Evolutionary conservation across 352 stramenopile species (phyloP).

Genomic region (Phytophthora macrochlamydospora): DNA sequence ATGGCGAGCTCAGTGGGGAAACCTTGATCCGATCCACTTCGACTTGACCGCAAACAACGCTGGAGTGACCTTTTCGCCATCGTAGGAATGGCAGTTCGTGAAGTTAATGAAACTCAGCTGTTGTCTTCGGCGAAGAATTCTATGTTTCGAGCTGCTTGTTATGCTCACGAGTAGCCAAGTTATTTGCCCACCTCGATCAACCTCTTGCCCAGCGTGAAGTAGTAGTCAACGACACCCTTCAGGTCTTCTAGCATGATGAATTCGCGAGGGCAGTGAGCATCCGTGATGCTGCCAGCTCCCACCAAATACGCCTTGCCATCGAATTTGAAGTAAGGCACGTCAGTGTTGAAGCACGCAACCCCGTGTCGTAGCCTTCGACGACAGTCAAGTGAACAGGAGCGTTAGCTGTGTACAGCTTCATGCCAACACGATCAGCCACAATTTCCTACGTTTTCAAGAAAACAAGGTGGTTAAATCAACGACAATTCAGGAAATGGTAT

Average conservation of each 20-base stretch:
- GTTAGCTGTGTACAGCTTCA: slow-evolving; percentile 89
- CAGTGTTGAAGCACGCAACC: slow-evolving; percentile 89
- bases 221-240: slow-evolving; percentile 66
- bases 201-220: slow-evolving; percentile 72
- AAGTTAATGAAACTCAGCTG: background rate
- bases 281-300: slow-evolving; percentile 74
- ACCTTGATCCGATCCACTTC: slow-evolving; percentile 66
- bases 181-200: slow-evolving; percentile 58
- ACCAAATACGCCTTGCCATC: slow-evolving; percentile 81
- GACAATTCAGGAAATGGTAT: background rate
- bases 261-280: slow-evolving; percentile 76
- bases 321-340: slow-evolving; percentile 89
- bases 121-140: background rate
- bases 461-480: slow-evolving; percentile 4
- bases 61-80: slow-evolving; percentile 11
- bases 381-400: slow-evolving; percentile 78
- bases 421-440: slow-evolving; percentile 56
- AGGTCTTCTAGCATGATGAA: slow-evolving; percentile 77
- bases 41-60: slow-evolving; percentile 37
- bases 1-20: slow-evolving; percentile 64
- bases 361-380: slow-evolving; percentile 85
- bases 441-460: slow-evolving; percentile 45
- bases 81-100: background rate
- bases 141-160: background rate
- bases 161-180: background rate